phyloP scores from a whole-genome alignment of 805 yeast genomes.

The Phaffomyces antillensis region DNA sequence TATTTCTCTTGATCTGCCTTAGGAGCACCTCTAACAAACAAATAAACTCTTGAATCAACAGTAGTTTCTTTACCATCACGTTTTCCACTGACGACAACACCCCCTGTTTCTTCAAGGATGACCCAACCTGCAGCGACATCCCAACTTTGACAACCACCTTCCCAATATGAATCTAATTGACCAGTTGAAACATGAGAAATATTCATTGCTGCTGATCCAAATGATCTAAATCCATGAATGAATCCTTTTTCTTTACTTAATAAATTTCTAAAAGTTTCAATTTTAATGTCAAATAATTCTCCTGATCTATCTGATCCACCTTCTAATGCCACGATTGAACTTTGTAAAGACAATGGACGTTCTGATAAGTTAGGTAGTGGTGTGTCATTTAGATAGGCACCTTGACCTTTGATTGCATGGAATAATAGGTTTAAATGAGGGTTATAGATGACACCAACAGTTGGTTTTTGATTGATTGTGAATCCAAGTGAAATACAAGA shows the following conservation, averaged over 20 bases:
- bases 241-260: constrained; percentile 44
- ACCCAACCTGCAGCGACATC: constrained; percentile 68
- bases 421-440: constrained; percentile 48
- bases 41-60: constrained; percentile 45
- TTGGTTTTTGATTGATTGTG: constrained; percentile 39
- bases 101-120: constrained; percentile 53
- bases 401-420: constrained; percentile 48
- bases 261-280: constrained; percentile 39
- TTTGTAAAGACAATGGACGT: constrained; percentile 38
- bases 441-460: constrained; percentile 61
- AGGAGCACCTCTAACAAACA: constrained; percentile 49
- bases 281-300: constrained; percentile 41
- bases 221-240: constrained; percentile 53
- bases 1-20: constrained; percentile 36
- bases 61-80: constrained; percentile 41
- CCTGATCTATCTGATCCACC: constrained; percentile 56
- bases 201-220: constrained; percentile 63
- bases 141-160: constrained; percentile 66
- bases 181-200: constrained; percentile 54
- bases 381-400: constrained; percentile 44
- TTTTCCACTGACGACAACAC: constrained; percentile 47
- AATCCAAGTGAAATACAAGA: constrained; percentile 58
- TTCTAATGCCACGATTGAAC: constrained; percentile 50
- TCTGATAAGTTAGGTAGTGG: constrained; percentile 25
- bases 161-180: constrained; percentile 56